Conservation (phyloP, 2,329 filamentous ascomycete genomes). For the Hyphodiscus sp. region DNA sequence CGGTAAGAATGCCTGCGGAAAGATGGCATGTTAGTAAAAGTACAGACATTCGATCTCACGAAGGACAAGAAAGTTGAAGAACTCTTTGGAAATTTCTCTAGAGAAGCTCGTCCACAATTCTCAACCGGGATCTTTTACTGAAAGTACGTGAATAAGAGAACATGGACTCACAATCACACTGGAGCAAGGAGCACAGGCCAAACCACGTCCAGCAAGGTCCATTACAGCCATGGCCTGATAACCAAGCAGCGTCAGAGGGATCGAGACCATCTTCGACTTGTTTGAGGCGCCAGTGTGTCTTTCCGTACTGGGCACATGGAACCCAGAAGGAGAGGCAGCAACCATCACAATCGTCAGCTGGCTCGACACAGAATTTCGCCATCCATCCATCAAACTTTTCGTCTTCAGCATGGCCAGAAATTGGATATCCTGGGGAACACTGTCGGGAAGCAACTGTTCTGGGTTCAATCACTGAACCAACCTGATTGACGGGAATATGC, state of each 20-base stretch:
- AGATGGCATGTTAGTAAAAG: neutral
- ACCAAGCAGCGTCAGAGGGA: constrained; percentile 33
- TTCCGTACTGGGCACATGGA: constrained; percentile 38
- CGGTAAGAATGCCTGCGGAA: constrained; percentile 6
- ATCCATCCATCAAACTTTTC: constrained; percentile 24
- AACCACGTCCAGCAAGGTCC: constrained; percentile 32
- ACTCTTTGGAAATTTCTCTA: too few species aligned
- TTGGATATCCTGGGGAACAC: neutral
- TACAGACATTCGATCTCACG: too few species aligned
- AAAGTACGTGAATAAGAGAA: too few species aligned
- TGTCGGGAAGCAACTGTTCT: neutral
- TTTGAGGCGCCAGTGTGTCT: constrained; percentile 36
- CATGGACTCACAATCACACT: constrained; percentile 1
- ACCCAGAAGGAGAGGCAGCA: constrained; percentile 35
- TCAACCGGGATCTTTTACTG: too few species aligned
- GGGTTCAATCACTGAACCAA: too few species aligned
- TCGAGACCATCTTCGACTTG: constrained; percentile 33
- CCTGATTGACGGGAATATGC: too few species aligned
- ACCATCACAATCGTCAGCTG: constrained; percentile 26
- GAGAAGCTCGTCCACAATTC: too few species aligned
- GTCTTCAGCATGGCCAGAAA: neutral
- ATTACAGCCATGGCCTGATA: constrained; percentile 31
- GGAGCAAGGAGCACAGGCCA: constrained; percentile 20
- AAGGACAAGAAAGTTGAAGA: too few species aligned
- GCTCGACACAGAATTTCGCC: constrained; percentile 34